Evolutionary conservation across 805 yeast species (phyloP).

Genomic region (Metschnikowia sp.): DNA sequence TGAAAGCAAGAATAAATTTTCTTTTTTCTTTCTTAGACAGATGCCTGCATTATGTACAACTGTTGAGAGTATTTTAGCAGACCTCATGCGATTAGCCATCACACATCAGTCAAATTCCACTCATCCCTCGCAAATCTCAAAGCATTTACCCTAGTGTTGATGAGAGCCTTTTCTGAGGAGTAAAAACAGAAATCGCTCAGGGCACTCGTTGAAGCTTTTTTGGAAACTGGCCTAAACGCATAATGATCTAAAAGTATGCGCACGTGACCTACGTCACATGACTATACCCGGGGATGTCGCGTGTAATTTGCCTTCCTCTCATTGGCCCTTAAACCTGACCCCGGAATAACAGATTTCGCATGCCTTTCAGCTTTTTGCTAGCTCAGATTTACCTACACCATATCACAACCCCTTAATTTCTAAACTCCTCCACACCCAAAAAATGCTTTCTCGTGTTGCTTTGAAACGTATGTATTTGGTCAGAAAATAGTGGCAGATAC

Average conservation of each 20-base stretch:
- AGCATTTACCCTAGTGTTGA: no score
- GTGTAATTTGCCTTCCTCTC: conserved; percentile 3
- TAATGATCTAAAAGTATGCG: neutral
- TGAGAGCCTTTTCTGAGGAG: no score
- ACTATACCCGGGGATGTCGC: conserved; percentile 1
- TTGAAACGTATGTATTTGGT: conserved; percentile 18
- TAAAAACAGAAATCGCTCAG: no score
- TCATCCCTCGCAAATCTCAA: no score
- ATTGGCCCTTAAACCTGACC: conserved; percentile 9
- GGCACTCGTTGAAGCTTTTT: neutral
- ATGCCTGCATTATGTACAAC: no score
- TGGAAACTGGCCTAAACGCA: neutral
- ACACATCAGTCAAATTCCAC: no score
- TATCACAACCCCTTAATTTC: neutral
- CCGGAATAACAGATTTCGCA: conserved; percentile 3
- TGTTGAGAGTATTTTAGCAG: no score
- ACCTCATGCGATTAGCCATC: no score
- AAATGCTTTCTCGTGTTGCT: conserved; percentile 22
- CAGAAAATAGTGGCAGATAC: neutral
- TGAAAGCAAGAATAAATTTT: no score
- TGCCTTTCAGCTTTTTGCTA: neutral
- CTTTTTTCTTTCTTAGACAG: no score
- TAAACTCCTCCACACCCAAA: neutral
- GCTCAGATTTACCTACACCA: neutral
- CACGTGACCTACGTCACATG: conserved; percentile 4